Base-by-base conservation (phyloP, 2,329 filamentous ascomycete genomes). In the Hirsutella thompsonii region DNA sequence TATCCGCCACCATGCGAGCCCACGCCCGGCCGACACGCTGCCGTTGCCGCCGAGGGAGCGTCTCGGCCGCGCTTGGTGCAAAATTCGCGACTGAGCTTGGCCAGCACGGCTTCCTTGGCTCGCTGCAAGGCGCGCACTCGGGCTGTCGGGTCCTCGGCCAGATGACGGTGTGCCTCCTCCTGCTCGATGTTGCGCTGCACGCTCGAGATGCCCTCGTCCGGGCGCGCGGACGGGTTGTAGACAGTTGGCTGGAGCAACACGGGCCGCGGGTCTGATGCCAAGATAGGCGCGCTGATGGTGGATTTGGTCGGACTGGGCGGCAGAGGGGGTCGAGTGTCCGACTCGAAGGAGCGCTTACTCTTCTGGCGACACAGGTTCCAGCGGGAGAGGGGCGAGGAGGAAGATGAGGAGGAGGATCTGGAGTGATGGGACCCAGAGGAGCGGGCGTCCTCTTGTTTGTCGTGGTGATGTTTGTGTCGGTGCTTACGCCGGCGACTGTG, bases 81-180 rank as follows among this genome's bases (percentile, higher is more conserved):
- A 44, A 62, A 77, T 52, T 79, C 71, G 42, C 66, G 66, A 49
- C 66, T 70, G 39, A 81, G 65, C 49, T 77, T 77, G 45, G 63
- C 67, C 41, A 81, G 59, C 11, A 81, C 75, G 1, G 73, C 71
- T 46, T 76, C 73, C 53, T 74, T 76, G 28, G 76, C 77, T 44
- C 72, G 70, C 51, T 68, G 66, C 38, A 81, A 60, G 9, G 74
- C 72, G 47, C 64, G 70, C 4, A 64, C 63, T 42, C 76, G 68
- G 41, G 71, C 68, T 8, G 67, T 68, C 3, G 69, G 64, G 49
- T 80, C 74, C 46, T 79, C 70, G 18, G 74, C 76, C 20, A 78
- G 61, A 36, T 68, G 63, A 10, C 71, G 65, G 46, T 76, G 72
- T 2, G 65, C 61, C 48, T 72, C 67, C 50, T 80, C 75, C 44